phyloP scores from a whole-genome alignment of 2,329 filamentous ascomycete species.

The Pseudogymnoascus sp. region DNA sequence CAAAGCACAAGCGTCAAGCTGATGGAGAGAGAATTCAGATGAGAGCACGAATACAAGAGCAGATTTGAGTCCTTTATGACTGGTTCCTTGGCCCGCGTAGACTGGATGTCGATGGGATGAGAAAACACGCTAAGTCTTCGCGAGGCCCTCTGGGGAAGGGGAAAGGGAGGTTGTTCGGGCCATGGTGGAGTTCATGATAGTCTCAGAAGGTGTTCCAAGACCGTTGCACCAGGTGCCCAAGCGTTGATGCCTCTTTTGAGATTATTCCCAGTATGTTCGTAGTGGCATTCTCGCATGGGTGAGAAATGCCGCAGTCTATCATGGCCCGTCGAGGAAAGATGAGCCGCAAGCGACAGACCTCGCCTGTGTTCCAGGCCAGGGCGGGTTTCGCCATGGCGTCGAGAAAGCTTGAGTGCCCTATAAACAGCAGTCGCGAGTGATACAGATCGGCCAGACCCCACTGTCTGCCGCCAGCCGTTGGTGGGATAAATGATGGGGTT shows the following conservation, averaged over 20 bases:
- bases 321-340: not conserved
- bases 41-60: conserved; percentile 15
- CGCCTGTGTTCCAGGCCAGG: not conserved
- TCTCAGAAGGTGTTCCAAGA: conserved; percentile 5
- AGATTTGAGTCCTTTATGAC: conserved; percentile 19
- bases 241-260: not conserved
- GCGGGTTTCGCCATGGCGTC: conserved; percentile 2
- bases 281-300: not conserved
- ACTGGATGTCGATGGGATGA: conserved; percentile 20
- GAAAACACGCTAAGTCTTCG: not conserved
- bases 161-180: not conserved
- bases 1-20: conserved; percentile 16
- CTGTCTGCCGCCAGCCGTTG: not conserved
- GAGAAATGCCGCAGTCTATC: not conserved
- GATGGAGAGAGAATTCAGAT: conserved; percentile 18
- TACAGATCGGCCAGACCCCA: not conserved
- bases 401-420: conserved; percentile 2
- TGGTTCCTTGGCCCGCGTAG: conserved; percentile 13
- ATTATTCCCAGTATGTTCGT: not conserved
- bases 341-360: not conserved
- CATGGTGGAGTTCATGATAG: conserved; percentile 2
- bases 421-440: not conserved
- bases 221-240: conserved; percentile 2
- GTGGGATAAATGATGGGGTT: conserved; percentile 7
- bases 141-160: not conserved